Evolutionary conservation across 768 basidiomycete genomes (phyloP).

Genomic region (Filobasidium floriforme): DNA sequence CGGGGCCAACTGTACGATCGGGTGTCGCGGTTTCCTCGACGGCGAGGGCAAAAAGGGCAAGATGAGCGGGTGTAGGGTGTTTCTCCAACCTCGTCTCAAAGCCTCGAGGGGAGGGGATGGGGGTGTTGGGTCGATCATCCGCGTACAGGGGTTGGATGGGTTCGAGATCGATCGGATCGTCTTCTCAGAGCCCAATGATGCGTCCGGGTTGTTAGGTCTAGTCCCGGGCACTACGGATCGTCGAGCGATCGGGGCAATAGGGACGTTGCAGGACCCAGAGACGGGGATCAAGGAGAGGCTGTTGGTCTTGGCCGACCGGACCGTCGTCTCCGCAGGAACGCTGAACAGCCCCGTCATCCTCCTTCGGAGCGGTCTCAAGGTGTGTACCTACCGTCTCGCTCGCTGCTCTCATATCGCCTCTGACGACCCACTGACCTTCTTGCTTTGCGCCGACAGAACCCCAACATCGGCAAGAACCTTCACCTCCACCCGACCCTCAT

Average conservation of each 20-base stretch:
- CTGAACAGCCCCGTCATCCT: constrained; percentile 36
- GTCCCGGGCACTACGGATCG: constrained; percentile 8
- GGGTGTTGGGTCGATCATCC: neutral
- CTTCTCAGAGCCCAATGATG: neutral
- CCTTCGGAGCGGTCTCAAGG: constrained; percentile 30
- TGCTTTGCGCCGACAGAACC: constrained; percentile 18
- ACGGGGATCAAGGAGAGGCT: neutral
- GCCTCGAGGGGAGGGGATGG: too few relatives aligned
- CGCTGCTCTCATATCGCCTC: neutral
- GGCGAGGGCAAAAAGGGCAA: constrained; percentile 11
- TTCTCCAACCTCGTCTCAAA: neutral
- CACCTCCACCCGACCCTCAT: constrained; percentile 33
- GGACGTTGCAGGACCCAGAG: constrained; percentile 16
- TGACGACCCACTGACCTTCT: neutral
- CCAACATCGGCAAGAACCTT: constrained; percentile 36
- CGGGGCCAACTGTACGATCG: constrained; percentile 19
- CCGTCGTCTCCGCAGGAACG: constrained; percentile 33
- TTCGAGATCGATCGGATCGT: constrained; percentile 17
- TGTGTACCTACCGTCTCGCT: neutral
- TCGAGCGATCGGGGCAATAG: constrained; percentile 14
- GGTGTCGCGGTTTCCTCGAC: constrained; percentile 11
- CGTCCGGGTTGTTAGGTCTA: constrained; percentile 9
- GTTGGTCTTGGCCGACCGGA: constrained; percentile 18
- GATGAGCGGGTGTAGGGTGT: constrained; percentile 19
- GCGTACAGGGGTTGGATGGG: constrained; percentile 23